A percentile compares a stretch with the other conserved stretches of the same genome.
Evolutionary conservation across 805 yeast genomes (phyloP).

Genomic region (Yamadazyma philogaea): DNA sequence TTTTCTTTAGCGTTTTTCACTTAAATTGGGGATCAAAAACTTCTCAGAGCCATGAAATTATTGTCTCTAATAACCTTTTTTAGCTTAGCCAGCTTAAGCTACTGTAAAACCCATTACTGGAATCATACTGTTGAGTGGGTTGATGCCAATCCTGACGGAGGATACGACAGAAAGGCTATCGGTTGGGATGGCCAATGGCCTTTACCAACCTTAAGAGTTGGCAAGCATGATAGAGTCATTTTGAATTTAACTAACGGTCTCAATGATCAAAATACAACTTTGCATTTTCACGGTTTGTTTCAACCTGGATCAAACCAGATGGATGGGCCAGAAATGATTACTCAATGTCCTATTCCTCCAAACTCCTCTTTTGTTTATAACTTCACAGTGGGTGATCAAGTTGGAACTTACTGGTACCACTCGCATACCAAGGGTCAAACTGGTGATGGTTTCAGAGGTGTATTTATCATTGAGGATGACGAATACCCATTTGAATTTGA

Average conservation of each 20-base stretch:
- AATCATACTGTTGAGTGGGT: slow-evolving; percentile 68
- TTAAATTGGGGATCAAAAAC: slow-evolving; percentile 9
- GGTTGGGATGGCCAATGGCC: slow-evolving; percentile 78
- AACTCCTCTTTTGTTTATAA: slow-evolving; percentile 74
- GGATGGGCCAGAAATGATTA: slow-evolving; percentile 90
- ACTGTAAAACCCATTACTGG: slow-evolving; percentile 52
- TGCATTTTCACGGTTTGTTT: slow-evolving; percentile 95
- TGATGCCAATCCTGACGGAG: slow-evolving; percentile 67
- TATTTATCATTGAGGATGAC: slow-evolving; percentile 64
- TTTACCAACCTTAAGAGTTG: slow-evolving; percentile 77
- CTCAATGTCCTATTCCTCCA: slow-evolving; percentile 91
- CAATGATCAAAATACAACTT: slow-evolving; percentile 60
- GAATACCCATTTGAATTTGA: slow-evolving; percentile 63
- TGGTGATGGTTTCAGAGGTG: slow-evolving; percentile 89
- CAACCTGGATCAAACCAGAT: slow-evolving; percentile 68
- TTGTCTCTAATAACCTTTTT: slow-evolving; percentile 10
- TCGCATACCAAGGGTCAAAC: slow-evolving; percentile 89
- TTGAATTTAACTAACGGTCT: slow-evolving; percentile 76
- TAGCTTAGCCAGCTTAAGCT: slow-evolving; percentile 9
- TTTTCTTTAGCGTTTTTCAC: slow-evolving; percentile 9
- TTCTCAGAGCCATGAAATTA: slow-evolving; percentile 8
- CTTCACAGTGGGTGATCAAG: slow-evolving; percentile 80
- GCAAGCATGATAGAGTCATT: slow-evolving; percentile 74
- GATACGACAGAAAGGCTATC: slow-evolving; percentile 51
- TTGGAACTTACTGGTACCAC: slow-evolving; percentile 96